phyloP scores from a whole-genome alignment of 768 basidiomycete genomes.

The Phaeotremella skinneri region DNA sequence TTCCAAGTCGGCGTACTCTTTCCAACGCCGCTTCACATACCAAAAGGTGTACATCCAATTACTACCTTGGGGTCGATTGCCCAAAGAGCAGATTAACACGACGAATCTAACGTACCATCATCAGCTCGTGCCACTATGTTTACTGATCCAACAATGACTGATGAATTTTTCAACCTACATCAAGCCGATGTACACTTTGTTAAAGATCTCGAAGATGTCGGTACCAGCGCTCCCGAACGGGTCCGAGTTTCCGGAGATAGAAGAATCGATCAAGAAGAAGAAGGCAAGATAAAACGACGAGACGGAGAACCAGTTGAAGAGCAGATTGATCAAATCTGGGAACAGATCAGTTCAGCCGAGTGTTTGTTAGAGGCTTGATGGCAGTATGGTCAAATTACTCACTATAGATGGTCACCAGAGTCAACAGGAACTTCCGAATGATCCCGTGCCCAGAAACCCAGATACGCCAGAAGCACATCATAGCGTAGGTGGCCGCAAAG shows the following conservation, averaged over 20 bases:
- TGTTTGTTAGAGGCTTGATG: no score
- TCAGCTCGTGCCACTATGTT: no score
- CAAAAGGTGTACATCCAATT: constrained; percentile 78
- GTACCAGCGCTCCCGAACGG: constrained; percentile 76
- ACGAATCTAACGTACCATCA: constrained; percentile 31
- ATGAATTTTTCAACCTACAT: constrained; percentile 67
- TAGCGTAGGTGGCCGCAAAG: constrained; percentile 44
- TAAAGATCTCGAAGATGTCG: constrained; percentile 74
- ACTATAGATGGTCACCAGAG: constrained; percentile 45
- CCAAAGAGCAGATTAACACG: constrained; percentile 61
- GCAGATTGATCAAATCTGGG: constrained; percentile 36
- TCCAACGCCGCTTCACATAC: constrained; percentile 27
- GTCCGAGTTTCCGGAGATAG: constrained; percentile 62
- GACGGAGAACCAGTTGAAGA: constrained; percentile 48
- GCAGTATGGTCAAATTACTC: constrained; percentile 17
- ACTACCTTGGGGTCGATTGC: constrained; percentile 81
- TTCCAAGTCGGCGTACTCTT: constrained; percentile 57
- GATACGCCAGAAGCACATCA: constrained; percentile 45
- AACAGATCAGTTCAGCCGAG: background rate
- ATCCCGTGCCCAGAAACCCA: constrained; percentile 48
- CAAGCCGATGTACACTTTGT: constrained; percentile 73
- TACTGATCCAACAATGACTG: constrained; percentile 58
- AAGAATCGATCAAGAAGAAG: constrained; percentile 72
- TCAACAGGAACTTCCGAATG: constrained; percentile 44
- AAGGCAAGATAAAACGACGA: constrained; percentile 58